Base-by-base conservation (phyloP, 768 basidiomycete genomes). In the Boletellus ananas region DNA sequence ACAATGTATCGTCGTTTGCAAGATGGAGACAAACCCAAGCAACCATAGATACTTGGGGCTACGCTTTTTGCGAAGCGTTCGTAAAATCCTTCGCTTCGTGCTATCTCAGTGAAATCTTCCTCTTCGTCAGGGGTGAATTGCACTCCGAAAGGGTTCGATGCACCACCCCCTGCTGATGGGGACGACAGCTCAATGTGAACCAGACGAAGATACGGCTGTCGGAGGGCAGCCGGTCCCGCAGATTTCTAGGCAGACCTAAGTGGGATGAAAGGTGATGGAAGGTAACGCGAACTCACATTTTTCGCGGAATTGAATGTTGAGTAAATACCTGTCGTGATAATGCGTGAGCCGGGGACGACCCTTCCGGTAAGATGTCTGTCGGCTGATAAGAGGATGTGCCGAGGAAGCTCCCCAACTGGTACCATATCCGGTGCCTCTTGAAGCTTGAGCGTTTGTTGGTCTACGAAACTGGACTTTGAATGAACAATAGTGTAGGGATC, bases 351-450 rank as follows among this genome's bases (percentile, higher is more conserved):
- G 5, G 96, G 96, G 10, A 97, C 90, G 10, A 97, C 94, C 63
- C 85, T 85, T 0, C 91, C 93, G 0, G 94, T 92, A 47, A 98
- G 75, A 62, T 93, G 85, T 67, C 95, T 76, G 67, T 99, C 96
- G 5, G 83, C 84, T 25, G 90, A 94, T 21, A 99, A 74, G 44
- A 95, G 78, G 79, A 99, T 93, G 65, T 98, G 96, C 43, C 94
- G 73, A 9, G 96, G 96, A 36, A 99, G 75, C 64, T 99, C 96
- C 77, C 96, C 96, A 21, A 98, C 94, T 0, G 96, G 96, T 1
- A 99, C 96, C 92, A 97, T 96, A 67, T 99, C 96, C 0, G 96
- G 96, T 16, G 95, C 94, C 69, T 99, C 96, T 69, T 99, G 96
- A 12, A 99, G 79, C 67, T 99, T 99, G 59, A 99, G 78, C 11